Evolutionary conservation across 108 stramenopile genomes (phyloP), one percentile per base, ranked within the genome.

Genomic region (Cyclostephanos tholiformis): DNA sequence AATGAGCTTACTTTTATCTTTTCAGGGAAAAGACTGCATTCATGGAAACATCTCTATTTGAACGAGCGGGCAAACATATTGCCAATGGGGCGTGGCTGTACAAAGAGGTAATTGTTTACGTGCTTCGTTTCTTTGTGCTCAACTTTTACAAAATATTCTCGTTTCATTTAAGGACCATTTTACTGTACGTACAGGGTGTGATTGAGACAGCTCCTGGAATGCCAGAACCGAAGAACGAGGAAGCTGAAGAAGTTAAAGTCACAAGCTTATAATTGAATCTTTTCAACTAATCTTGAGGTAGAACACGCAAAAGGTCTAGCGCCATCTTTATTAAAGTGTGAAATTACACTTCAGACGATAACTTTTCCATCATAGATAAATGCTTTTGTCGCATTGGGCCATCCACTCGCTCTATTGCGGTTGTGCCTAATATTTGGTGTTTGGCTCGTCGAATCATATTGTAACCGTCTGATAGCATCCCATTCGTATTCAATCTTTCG

Each of bases 11-110:
- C 44, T 0, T 27, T 55, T 23, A 27, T 19, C 53, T 55, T 8
- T 35, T 7, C 35, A 60, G 86, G 20, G 87, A 91, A 74, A 83
- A 70, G 36, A 88, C 87, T 26, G 77, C 84, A 22, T 91, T 91
- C 53, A 87, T 87, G 85, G 89, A 91, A 65, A 88, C 87, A 17
- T 87, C 86, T 9, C 66, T 72, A 0, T 91, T 91, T 76, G 86
- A 86, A 69, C 38, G 86, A 36, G 87, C 84, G 32, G 85, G 85
- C 7, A 80, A 83, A 26, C 69, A 80, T 64, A 76, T 80, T 53
- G 53, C 73, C 22, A 62, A 78, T 43, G 87, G 87, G n/a, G 87
- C 83, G 19, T 91, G 89, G 89, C 59, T 91, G 19, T 91, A 91
- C 46, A 69, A 69, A 44, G 77, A 85, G 29, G 86, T 83, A 62